phyloP scores from a whole-genome alignment of 2,329 filamentous ascomycete genomes.

The Sclerotinia spermophila region DNA sequence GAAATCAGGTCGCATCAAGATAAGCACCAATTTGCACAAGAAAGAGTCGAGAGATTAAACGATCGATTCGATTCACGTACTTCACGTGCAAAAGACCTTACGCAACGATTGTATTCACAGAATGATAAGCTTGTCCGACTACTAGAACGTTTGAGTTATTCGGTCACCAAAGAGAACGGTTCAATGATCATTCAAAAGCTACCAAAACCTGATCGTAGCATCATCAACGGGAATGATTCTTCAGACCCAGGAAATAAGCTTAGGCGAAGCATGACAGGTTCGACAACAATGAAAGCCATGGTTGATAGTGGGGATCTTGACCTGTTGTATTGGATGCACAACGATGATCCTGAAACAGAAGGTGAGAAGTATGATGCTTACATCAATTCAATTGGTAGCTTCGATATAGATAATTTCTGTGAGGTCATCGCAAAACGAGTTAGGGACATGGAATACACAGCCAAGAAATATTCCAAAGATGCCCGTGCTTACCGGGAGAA shows the following conservation, averaged over 20 bases:
- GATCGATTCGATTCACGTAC: conserved; percentile 66
- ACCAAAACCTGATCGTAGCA: conserved; percentile 57
- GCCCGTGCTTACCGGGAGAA: conserved; percentile 83
- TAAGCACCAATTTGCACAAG: conserved; percentile 54
- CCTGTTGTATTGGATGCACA: conserved; percentile 79
- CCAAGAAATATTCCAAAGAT: conserved; percentile 90
- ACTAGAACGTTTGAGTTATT: conserved; percentile 82
- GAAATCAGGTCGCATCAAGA: conserved; percentile 68
- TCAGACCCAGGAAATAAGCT: conserved; percentile 53
- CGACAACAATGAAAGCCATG: conserved; percentile 50
- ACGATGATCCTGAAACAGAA: conserved; percentile 62
- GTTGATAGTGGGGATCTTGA: conserved; percentile 65
- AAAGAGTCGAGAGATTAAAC: conserved; percentile 48
- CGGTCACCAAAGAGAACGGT: conserved; percentile 69
- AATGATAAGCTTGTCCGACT: conserved; percentile 81
- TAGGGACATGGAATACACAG: conserved; percentile 89
- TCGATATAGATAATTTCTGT: conserved; percentile 79
- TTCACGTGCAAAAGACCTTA: conserved; percentile 74
- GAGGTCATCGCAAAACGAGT: conserved; percentile 85
- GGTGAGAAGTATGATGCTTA: conserved; percentile 71
- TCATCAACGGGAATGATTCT: conserved; percentile 56
- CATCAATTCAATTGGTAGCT: conserved; percentile 67
- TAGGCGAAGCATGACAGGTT: conserved; percentile 49
- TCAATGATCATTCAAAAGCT: conserved; percentile 73
- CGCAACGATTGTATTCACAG: conserved; percentile 75